phyloP scores from a whole-genome alignment of 1,284 basidiomycete genomes.

The Ustilago nuda region DNA sequence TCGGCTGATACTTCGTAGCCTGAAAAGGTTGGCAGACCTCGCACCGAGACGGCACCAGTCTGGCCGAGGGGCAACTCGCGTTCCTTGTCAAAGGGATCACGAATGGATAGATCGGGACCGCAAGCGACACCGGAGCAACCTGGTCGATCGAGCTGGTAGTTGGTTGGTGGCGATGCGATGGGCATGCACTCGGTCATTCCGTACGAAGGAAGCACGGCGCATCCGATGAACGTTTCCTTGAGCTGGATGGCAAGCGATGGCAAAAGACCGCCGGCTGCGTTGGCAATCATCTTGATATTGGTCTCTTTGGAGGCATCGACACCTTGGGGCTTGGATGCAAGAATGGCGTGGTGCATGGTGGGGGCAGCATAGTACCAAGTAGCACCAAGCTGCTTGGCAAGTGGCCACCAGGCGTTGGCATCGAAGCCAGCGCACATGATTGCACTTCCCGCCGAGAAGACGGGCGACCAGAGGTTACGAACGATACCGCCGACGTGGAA shows the following conservation, averaged over 20 bases:
- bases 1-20: constrained; percentile 65
- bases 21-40: constrained; percentile 66
- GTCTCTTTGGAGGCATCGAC: constrained; percentile 58
- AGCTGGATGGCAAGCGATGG: constrained; percentile 68
- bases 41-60: constrained; percentile 67
- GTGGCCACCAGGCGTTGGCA: constrained; percentile 67
- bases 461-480: constrained; percentile 67
- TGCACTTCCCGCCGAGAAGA: constrained; percentile 66
- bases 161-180: constrained; percentile 67
- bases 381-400: constrained; percentile 66
- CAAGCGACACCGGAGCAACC: constrained; percentile 68
- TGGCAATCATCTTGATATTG: constrained; percentile 68
- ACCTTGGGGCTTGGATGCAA: constrained; percentile 64
- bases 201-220: constrained; percentile 68
- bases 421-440: constrained; percentile 69
- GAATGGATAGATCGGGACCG: constrained; percentile 67
- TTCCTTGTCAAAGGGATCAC: constrained; percentile 67
- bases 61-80: constrained; percentile 64
- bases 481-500: constrained; percentile 70
- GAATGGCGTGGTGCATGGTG: constrained; percentile 69
- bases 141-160: constrained; percentile 68
- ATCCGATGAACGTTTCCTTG: constrained; percentile 65
- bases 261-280: constrained; percentile 68
- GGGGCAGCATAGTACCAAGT: constrained; percentile 69
- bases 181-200: constrained; percentile 70